phyloP scores from a whole-genome alignment of 371 early-diverging fungal species.

The Lichtheimia ornata region DNA sequence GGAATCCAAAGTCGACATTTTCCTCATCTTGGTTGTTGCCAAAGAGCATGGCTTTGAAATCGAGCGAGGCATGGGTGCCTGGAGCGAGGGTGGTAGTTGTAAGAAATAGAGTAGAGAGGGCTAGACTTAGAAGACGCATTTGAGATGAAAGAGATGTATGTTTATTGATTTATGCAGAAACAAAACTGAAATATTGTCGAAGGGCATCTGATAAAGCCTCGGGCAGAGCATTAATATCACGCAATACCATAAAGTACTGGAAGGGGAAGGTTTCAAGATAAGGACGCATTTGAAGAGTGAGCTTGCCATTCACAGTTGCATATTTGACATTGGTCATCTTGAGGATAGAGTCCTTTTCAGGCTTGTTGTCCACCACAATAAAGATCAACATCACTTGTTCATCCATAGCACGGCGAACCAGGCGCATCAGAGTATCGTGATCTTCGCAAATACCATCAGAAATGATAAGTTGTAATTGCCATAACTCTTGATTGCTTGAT shows the following conservation, averaged over 20 bases:
- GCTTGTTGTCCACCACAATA: conserved; percentile 90
- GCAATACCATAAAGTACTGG: conserved; percentile 92
- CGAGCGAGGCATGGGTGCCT: conserved; percentile 2
- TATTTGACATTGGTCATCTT: conserved; percentile 89
- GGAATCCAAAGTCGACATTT: neutral
- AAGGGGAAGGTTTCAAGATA: conserved; percentile 98
- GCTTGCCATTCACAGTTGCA: conserved; percentile 63
- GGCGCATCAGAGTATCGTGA: conserved; percentile 75
- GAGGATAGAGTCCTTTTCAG: conserved; percentile 82
- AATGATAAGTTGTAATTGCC: conserved; percentile 95
- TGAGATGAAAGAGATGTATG: neutral
- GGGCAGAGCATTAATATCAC: conserved; percentile 87
- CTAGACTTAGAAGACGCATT: too few relatives aligned
- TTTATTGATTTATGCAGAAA: conserved; percentile 17
- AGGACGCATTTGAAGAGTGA: conserved; percentile 73
- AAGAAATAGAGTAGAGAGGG: too few relatives aligned
- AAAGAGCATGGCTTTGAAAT: conserved; percentile 7
- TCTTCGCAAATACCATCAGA: conserved; percentile 98
- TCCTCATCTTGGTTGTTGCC: neutral
- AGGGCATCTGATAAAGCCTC: conserved; percentile 90
- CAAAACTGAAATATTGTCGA: conserved; percentile 89
- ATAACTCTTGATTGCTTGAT: conserved; percentile 69
- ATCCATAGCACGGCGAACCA: conserved; percentile 86
- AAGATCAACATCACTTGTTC: conserved; percentile 93
- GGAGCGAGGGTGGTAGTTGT: neutral